Base-by-base conservation (phyloP, 139 green algal species). In the Coelastrella sp. region DNA sequence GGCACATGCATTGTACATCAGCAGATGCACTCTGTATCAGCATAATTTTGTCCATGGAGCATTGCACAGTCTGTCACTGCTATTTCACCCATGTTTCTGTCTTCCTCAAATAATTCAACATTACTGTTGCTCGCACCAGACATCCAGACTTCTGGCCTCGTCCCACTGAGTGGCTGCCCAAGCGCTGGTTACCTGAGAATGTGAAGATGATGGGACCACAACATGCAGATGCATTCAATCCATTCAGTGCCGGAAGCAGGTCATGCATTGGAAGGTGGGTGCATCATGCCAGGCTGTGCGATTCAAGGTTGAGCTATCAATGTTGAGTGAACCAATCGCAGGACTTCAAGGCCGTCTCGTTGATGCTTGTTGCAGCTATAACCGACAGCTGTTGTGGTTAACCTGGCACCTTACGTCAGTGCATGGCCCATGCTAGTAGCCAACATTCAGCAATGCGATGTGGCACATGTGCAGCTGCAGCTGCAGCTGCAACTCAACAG, bases 101-200 rank as follows among this genome's bases (percentile, higher is more conserved):
- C 38, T n/a, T n/a, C n/a, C n/a, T n/a, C n/a, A n/a, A n/a, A n/a
- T n/a, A n/a, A n/a, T n/a, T n/a, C n/a, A n/a, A n/a, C n/a, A n/a
- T n/a, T n/a, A n/a, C 73, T 43, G n/a, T 57, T 41, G 15, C 11
- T 32, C 17, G 48, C n/a, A n/a, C n/a, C 73, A 81, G 76, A 32
- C 51, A 83, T 35, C 50, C 62, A 30, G 57, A 72, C 0, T 76
- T 78, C 62, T 85, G 79, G 79, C 62, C 62, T 23, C 60, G 79
- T 34, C 34, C 79, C 3, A 45, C 32, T 17, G 79, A 85, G 79
- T 85, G 79, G 79, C 45, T 77, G 38, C 79, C 79, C 19, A 63
- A 85, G 62, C 79, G 79, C 79, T 85, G 79, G 79, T 30, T 85
- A 41, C 79, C 79, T 38, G 38, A 43, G n/a, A 48, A 85, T 8